phyloP scores from a whole-genome alignment of 805 yeast genomes.

The Candida succiphila region DNA sequence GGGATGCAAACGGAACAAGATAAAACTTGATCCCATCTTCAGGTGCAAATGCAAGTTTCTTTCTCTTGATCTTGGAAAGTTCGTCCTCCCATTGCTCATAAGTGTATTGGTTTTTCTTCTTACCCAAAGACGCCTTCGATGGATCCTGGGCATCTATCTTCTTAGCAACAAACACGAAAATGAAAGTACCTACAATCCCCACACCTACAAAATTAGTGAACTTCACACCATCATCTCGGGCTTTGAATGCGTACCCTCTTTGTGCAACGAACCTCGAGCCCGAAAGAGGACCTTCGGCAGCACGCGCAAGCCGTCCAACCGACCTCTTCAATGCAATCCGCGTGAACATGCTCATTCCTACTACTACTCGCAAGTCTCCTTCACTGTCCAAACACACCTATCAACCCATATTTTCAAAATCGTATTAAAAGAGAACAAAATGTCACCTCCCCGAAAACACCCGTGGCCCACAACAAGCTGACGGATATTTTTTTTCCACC shows the following conservation, averaged over 20 bases:
- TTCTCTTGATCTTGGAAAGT: slow-evolving; percentile 23
- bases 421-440: too few relatives aligned
- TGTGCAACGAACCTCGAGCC: neutral
- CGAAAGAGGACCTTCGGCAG: too few relatives aligned
- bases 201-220: slow-evolving; percentile 30
- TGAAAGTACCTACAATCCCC: slow-evolving; percentile 34
- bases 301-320: too few relatives aligned
- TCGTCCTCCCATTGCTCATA: slow-evolving; percentile 38
- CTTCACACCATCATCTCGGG: slow-evolving; percentile 24
- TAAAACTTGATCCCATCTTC: slow-evolving; percentile 14
- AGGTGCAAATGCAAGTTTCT: slow-evolving; percentile 16
- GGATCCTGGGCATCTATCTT: slow-evolving; percentile 23
- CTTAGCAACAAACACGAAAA: slow-evolving; percentile 23
- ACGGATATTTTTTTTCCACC: too few relatives aligned
- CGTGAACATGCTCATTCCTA: too few relatives aligned
- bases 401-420: too few relatives aligned
- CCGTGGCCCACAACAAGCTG: too few relatives aligned
- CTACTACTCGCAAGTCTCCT: too few relatives aligned
- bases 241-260: slow-evolving; percentile 5
- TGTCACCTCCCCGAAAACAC: too few relatives aligned
- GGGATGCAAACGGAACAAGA: slow-evolving; percentile 18
- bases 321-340: too few relatives aligned
- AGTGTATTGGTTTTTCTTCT: slow-evolving; percentile 30
- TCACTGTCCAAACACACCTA: neutral
- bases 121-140: slow-evolving; percentile 16